phyloP scores from a whole-genome alignment of 805 yeast species.

The Candida xiaguanensis region DNA sequence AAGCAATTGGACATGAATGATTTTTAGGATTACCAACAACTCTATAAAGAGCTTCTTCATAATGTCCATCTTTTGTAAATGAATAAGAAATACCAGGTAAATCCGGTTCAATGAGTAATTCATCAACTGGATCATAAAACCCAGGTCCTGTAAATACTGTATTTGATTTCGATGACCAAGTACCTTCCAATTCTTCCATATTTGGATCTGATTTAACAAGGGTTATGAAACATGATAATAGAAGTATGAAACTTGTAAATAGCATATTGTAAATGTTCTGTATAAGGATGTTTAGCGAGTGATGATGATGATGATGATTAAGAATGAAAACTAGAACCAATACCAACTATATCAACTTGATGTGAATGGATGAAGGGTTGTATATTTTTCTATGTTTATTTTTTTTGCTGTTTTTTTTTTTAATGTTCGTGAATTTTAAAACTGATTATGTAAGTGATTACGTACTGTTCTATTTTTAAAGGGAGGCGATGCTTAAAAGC shows the following conservation, averaged over 20 bases:
- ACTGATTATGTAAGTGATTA: background rate
- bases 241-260: constrained; percentile 1
- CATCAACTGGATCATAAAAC: constrained; percentile 94
- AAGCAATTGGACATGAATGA: constrained; percentile 83
- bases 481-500: no score
- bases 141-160: constrained; percentile 96
- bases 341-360: no score
- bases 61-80: constrained; percentile 88
- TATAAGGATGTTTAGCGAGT: no score
- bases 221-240: constrained; percentile 5
- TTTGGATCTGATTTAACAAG: constrained; percentile 28
- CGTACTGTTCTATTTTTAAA: no score
- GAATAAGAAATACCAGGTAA: constrained; percentile 92
- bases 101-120: constrained; percentile 89
- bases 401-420: background rate
- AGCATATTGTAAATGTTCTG: no score
- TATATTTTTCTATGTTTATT: no score
- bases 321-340: no score
- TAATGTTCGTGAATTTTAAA: background rate
- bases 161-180: constrained; percentile 93
- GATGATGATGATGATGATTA: no score
- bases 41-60: constrained; percentile 85
- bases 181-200: constrained; percentile 62
- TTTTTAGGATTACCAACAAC: constrained; percentile 65
- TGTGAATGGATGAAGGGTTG: no score